Base-by-base conservation (phyloP, 805 yeast genomes). In the Ogataea philodendri region DNA sequence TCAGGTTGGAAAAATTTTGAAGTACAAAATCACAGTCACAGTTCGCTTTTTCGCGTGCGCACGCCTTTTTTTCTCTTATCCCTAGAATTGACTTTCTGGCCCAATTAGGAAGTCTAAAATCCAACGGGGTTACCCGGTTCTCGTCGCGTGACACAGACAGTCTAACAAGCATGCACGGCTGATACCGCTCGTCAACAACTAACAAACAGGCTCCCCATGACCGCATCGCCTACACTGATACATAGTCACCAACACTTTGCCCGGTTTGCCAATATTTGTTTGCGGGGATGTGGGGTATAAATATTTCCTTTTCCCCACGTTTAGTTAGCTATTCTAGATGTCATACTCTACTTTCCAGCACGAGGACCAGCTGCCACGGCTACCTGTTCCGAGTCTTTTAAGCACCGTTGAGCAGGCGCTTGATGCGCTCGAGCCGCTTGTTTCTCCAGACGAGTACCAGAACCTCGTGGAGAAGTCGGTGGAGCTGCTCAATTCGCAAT, bases 301-400 rank as follows among this genome's bases (percentile, higher is more conserved):
- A 35, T 18, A 28, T 19, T 20, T 23, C 29, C 26, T 19, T 14
- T 17, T 29, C 30, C 33, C 33, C 34, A 18, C 27, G 28, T 26
- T 14, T 27, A 9, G 24, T 11, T 26, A 19, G 15, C 9, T 19
- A 13, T n/a, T n/a, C 19, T n/a, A n/a, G 26, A 31, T 30, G 32
- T 13, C 36, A 16, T 40, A 38, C 8, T 23, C 43, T 2, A 70
- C 76, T 2, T 71, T 63, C 43, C 52, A 55, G 25, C 41, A 64
- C 48, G 80, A 75, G 44, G 55, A 55, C 3, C 21, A 35, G 1
- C 59, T 82, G 14, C 85, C 87, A 1, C 58, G 56, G 22, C 62
- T 83, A 15, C 88, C 88, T 0, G 73, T 84, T 9, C 90, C 94
- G 0, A 59, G 66, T 9, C 51, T 82, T 4, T 39, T 57, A 2